Evolutionary conservation across 1,284 basidiomycete genomes (phyloP).

Genomic region (Blastosporella zonata): DNA sequence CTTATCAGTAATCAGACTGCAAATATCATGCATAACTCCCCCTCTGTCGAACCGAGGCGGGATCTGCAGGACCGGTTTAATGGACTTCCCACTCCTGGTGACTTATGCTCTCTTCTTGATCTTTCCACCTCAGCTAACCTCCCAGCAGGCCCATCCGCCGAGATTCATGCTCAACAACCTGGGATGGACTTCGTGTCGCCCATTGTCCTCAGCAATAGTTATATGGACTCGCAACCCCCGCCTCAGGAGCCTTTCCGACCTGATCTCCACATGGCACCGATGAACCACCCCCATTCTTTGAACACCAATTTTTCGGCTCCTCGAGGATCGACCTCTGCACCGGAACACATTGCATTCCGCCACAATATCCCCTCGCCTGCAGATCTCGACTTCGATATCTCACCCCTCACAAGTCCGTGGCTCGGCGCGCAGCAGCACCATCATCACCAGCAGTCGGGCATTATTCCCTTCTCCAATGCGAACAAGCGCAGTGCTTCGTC

Average conservation of each 20-base stretch:
- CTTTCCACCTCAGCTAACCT: conserved; percentile 1
- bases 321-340: conserved; percentile 53
- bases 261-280: conserved; percentile 17
- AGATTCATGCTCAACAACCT: conserved; percentile 59
- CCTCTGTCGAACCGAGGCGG: conserved; percentile 35
- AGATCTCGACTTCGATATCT: conserved; percentile 68
- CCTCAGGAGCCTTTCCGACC: conserved; percentile 19
- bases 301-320: conserved; percentile 30
- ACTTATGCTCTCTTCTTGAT: conserved; percentile 20
- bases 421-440: conserved; percentile 47
- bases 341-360: conserved; percentile 60
- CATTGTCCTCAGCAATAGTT: conserved; percentile 47
- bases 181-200: conserved; percentile 60
- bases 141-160: conserved; percentile 54
- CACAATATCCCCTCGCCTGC: conserved; percentile 38
- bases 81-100: conserved; percentile 73
- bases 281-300: conserved; percentile 27
- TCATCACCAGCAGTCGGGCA: conserved; percentile 11
- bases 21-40: conserved; percentile 31
- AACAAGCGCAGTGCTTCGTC: conserved; percentile 31
- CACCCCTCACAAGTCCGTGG: conserved; percentile 75
- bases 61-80: conserved; percentile 39
- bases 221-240: conserved; percentile 23
- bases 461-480: conserved; percentile 15
- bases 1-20: conserved; percentile 58